phyloP scores from a whole-genome alignment of 2,329 filamentous ascomycete genomes.

The Pseudogymnoascus sp. region DNA sequence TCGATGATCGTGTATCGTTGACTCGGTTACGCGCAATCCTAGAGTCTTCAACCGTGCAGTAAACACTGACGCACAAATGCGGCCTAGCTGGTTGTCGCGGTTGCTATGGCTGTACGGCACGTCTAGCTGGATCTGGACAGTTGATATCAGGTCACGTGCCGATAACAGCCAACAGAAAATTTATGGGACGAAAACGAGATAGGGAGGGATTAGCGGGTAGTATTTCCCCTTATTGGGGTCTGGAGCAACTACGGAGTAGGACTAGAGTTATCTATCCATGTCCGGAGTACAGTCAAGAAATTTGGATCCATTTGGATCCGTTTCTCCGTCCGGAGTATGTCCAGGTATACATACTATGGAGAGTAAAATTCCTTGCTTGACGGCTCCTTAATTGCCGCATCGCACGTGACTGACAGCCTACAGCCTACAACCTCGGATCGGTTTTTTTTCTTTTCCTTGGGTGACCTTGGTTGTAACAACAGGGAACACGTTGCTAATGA shows the following conservation, averaged over 20 bases:
- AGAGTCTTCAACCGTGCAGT: neutral
- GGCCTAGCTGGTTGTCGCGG: neutral
- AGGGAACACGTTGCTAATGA: neutral
- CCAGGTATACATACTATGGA: neutral
- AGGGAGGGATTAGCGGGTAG: neutral
- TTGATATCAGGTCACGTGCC: neutral
- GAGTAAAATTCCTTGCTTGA: neutral
- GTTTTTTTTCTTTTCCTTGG: neutral
- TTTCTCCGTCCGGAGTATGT: neutral
- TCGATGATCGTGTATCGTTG: neutral
- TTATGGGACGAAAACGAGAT: neutral
- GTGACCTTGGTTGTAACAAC: neutral
- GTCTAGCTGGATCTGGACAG: neutral
- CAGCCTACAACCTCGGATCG: neutral
- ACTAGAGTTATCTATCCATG: neutral
- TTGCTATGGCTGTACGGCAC: neutral
- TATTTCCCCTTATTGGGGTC: constrained; percentile 1
- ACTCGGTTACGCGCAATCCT: constrained; percentile 1
- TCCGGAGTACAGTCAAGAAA: neutral
- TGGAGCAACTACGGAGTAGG: neutral
- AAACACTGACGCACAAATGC: neutral
- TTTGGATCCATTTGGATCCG: neutral
- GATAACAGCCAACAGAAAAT: neutral
- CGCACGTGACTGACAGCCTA: neutral
- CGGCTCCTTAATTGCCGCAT: neutral